These are phyloP conservation scores for Kwoniella mangroviensis DNA, from an alignment of 768 basidiomycete genomes.

Conservation along the genomic window DNA sequence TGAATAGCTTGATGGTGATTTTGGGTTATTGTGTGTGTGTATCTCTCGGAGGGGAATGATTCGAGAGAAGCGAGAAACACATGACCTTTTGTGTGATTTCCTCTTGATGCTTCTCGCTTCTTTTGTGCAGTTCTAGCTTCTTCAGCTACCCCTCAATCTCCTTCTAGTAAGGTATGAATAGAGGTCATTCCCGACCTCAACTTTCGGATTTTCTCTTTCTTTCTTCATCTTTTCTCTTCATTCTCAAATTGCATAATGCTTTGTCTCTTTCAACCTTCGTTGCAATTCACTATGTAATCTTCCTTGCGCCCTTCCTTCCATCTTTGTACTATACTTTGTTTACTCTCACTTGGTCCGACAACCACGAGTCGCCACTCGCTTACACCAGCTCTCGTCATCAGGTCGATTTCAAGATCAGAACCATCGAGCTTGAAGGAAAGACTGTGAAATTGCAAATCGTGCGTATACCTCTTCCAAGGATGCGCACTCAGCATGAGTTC, in stretches of 20 bases:
- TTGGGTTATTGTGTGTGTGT: not conserved
- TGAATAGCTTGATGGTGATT: not conserved
- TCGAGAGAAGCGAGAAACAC: not conserved
- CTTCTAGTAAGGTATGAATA: not conserved
- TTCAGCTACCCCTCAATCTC: not conserved
- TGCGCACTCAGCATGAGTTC: conserved; percentile 28
- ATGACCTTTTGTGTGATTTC: not conserved
- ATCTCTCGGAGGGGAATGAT: not conserved
- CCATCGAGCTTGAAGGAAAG: conserved; percentile 97
- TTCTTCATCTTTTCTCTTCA: not conserved
- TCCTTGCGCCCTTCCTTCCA: not conserved
- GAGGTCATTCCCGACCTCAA: not conserved
- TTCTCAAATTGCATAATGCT: not conserved
- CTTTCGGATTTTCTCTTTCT: conserved; percentile 1
- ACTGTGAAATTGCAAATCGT: conserved; percentile 98
- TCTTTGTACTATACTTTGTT: not conserved
- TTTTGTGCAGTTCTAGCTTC: not conserved
- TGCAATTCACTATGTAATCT: not conserved
- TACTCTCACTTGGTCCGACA: no score
- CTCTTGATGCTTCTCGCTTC: not conserved
- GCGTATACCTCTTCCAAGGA: conserved; percentile 56
- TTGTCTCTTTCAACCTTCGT: not conserved
- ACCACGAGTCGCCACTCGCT: not conserved
- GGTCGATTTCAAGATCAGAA: conserved; percentile 71
- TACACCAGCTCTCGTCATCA: conserved; percentile 7